Evolutionary conservation across 1,284 basidiomycete genomes (phyloP).

Genomic region (Naganishia albida): DNA sequence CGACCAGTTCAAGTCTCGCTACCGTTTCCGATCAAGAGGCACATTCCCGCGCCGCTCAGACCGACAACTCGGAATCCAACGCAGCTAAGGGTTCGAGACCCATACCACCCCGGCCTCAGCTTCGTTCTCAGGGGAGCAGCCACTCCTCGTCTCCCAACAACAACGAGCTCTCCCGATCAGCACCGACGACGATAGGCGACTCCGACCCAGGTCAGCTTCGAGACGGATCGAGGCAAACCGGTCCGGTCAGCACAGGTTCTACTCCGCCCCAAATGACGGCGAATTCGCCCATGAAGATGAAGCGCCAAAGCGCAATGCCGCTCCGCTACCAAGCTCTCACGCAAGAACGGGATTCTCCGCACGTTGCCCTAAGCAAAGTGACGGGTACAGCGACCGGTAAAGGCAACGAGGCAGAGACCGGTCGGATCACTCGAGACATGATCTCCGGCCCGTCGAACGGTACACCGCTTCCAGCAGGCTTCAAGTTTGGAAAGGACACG

Average conservation of each 20-base stretch:
- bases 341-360: conserved; percentile 30
- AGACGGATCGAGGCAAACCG: conserved; percentile 8
- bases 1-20: conserved; percentile 59
- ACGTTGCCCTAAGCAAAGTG: conserved; percentile 39
- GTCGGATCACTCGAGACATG: conserved; percentile 58
- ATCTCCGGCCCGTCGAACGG: conserved; percentile 89
- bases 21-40: conserved; percentile 39
- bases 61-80: neutral
- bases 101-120: neutral
- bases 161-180: conserved; percentile 29
- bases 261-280: neutral
- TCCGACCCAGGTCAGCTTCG: too few relatives aligned
- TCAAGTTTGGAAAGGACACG: conserved; percentile 69
- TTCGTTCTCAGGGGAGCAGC: neutral
- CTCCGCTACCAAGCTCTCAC: conserved; percentile 10
- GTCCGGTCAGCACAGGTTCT: conserved; percentile 1
- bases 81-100: neutral
- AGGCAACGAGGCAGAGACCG: conserved; percentile 10
- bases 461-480: conserved; percentile 79
- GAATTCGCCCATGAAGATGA: conserved; percentile 18
- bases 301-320: conserved; percentile 28
- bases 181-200: conserved; percentile 20
- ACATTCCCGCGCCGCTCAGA: conserved; percentile 2
- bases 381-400: conserved; percentile 55
- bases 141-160: conserved; percentile 9